Conservation (phyloP, 805 yeast genomes). For the Candida morakotiae region DNA sequence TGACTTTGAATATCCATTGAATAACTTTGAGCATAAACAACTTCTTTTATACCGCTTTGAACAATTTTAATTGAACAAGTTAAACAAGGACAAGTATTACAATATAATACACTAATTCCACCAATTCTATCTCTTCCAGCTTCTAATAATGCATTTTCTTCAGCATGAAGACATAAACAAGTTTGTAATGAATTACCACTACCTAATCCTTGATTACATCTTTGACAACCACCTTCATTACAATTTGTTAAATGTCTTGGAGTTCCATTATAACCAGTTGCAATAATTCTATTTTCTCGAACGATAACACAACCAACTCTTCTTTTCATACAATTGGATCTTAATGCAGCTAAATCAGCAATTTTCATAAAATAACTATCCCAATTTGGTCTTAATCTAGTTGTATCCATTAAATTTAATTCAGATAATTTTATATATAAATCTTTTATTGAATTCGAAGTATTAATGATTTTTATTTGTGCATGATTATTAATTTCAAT, state of each 20-base stretch:
- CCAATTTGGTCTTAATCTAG: constrained; percentile 86
- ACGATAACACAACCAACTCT: constrained; percentile 96
- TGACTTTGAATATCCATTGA: constrained; percentile 85
- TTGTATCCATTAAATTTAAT: constrained; percentile 28
- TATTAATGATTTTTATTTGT: constrained; percentile 36
- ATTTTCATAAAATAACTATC: constrained; percentile 92
- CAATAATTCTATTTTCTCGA: constrained; percentile 76
- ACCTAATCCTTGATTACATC: constrained; percentile 74
- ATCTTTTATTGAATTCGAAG: constrained; percentile 30
- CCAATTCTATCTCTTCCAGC: constrained; percentile 83
- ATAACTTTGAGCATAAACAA: constrained; percentile 87
- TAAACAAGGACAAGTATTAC: constrained; percentile 96
- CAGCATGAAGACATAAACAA: constrained; percentile 94
- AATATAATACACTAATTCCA: constrained; percentile 61
- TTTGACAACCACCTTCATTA: constrained; percentile 90
- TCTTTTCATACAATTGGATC: constrained; percentile 96
- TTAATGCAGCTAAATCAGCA: constrained; percentile 86
- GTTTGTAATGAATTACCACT: constrained; percentile 69
- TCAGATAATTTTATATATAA: constrained; percentile 37
- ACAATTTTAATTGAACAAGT: constrained; percentile 95
- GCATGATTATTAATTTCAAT: constrained; percentile 60
- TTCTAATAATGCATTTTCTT: constrained; percentile 91
- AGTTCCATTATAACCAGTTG: constrained; percentile 98
- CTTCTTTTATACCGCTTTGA: constrained; percentile 87
- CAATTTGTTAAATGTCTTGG: constrained; percentile 86